Evolutionary conservation across 2,329 filamentous ascomycete genomes (phyloP), one percentile per base, ranked within the genome.

Genomic region (Fusarium pseudoanthophilum): DNA sequence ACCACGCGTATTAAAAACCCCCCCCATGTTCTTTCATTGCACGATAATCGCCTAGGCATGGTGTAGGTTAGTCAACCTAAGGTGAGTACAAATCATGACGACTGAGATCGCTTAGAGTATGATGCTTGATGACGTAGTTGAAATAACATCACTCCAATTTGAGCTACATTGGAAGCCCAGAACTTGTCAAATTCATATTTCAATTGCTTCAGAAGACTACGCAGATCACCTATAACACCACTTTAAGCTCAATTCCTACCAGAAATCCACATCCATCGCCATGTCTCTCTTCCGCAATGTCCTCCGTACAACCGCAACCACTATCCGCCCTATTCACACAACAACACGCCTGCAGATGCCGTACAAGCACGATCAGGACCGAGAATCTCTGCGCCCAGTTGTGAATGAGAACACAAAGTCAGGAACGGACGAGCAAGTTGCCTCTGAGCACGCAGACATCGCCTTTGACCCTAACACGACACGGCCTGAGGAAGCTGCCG

Each of bases 391-490:
- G 39, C 89, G 92, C 66, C 90, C 92, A 0, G 85, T 89, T 39
- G 82, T 87, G 5, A 89, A 87, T 60, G 93, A 97, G 79, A 89
- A 91, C 82, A 89, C 89, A 64, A 90, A 92, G 78, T 90, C 89
- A 56, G 92, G 90, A 7, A 89, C 89, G 0, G 93, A 92, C 75
- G 85, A 91, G 51, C 86, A 88, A 48, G 83, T 84, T 18, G 87
- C 91, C 0, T 85, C 87, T 0, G 84, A 86, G 36, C 84, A 88
- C 64, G 80, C 84, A 7, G 85, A 91, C 46, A 87, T 91, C 0
- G 92, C 94, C 2, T 97, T 93, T 81, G 87, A 94, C 79, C 89
- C 91, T 0, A 82, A 85, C 62, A 89, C 89, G 79, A 95, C 92
- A 32, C 83, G 86, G 26, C 94, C 94, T 0, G 91, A 94, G 78